Conservation (phyloP, 208 protist species). For the Wallacemonas rigidus region DNA sequence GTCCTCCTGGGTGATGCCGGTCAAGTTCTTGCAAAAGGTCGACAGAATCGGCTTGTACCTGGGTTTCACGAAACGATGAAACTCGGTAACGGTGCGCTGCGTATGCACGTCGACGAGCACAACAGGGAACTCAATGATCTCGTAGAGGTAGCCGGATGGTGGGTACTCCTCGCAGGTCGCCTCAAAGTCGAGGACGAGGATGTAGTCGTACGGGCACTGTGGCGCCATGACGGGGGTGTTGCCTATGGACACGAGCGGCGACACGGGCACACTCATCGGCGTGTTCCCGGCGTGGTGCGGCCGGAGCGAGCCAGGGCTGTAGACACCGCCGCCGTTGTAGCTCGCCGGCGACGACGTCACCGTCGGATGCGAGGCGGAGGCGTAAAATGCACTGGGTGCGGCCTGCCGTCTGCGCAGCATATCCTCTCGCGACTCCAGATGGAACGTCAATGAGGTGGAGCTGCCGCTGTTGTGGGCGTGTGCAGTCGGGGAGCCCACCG, state of each 20-base stretch:
- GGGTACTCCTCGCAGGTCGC: slow-evolving; percentile 87
- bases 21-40: slow-evolving; percentile 91
- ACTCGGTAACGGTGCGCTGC: slow-evolving; percentile 76
- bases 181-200: slow-evolving; percentile 93
- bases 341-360: slow-evolving; percentile 38
- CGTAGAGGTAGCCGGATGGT: slow-evolving; percentile 78
- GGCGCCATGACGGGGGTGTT: slow-evolving; percentile 28
- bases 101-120: slow-evolving; percentile 83
- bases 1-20: slow-evolving; percentile 92
- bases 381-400: slow-evolving; percentile 58
- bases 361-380: slow-evolving; percentile 35
- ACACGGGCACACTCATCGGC: slow-evolving; percentile 41
- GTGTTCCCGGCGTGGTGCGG: slow-evolving; percentile 12
- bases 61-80: slow-evolving; percentile 91
- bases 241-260: slow-evolving; percentile 42
- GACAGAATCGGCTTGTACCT: slow-evolving; percentile 77
- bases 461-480: slow-evolving; percentile 21
- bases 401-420: slow-evolving; percentile 83
- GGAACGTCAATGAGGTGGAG: slow-evolving; percentile 40
- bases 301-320: slow-evolving; percentile 4
- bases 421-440: slow-evolving; percentile 79
- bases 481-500: slow-evolving; percentile 4
- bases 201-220: slow-evolving; percentile 86
- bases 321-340: slow-evolving; percentile 19
- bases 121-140: slow-evolving; percentile 97